phyloP scores from a whole-genome alignment of 1,284 basidiomycete species.

The Irpex sp. region DNA sequence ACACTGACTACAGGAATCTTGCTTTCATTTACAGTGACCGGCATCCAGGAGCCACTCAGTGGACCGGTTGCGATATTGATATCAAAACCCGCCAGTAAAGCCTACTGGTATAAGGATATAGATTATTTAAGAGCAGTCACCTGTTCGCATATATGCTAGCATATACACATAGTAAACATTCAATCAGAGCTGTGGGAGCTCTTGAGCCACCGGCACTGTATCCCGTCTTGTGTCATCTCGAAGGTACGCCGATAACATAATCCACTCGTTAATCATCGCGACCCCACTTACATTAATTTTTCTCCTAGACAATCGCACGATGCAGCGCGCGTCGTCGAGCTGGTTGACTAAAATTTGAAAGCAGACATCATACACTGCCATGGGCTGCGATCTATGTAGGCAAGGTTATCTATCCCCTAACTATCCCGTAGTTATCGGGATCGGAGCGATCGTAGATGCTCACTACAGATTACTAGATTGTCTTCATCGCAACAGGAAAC shows the following conservation, averaged over 20 bases:
- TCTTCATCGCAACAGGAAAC: slow-evolving; percentile 60
- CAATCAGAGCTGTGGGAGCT: slow-evolving; percentile 88
- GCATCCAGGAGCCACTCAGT: too few species aligned
- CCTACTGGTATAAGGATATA: too few species aligned
- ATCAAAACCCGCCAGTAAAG: too few species aligned
- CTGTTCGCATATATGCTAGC: slow-evolving; percentile 57
- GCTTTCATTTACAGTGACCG: too few species aligned
- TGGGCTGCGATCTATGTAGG: slow-evolving; percentile 96
- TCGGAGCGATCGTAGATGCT: too few species aligned
- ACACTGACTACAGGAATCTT: too few species aligned
- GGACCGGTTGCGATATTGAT: too few species aligned
- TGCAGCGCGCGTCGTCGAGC: slow-evolving; percentile 80
- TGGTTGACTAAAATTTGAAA: slow-evolving; percentile 86
- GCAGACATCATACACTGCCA: slow-evolving; percentile 78
- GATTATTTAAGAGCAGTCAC: slow-evolving; percentile 73
- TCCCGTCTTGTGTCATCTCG: slow-evolving; percentile 89
- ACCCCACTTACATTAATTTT: background rate
- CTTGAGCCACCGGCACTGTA: slow-evolving; percentile 80
- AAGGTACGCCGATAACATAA: slow-evolving; percentile 52
- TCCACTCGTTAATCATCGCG: too few species aligned
- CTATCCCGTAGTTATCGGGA: background rate
- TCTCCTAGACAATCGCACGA: slow-evolving; percentile 58
- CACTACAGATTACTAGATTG: too few species aligned
- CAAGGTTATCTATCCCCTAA: slow-evolving; percentile 3
- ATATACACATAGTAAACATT: slow-evolving; percentile 78